A percentile compares a stretch with the other conserved stretches of the same genome.
These are phyloP conservation scores for Tardiomyces blankii DNA, from an alignment of 1,139 yeast genomes.

Conservation along the genomic window DNA sequence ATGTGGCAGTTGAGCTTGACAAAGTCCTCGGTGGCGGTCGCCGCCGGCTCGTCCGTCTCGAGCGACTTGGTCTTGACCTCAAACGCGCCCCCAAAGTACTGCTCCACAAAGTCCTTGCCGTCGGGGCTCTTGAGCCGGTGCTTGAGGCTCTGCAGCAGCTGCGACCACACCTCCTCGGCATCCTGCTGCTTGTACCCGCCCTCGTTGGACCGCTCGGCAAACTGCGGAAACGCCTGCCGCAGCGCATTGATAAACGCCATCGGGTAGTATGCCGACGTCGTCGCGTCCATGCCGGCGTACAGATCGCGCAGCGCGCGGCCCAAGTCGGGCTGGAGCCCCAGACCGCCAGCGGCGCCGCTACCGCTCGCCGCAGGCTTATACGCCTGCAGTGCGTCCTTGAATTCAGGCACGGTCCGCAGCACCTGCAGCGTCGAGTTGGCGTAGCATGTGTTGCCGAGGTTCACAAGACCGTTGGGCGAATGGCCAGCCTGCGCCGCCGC, in stretches of 20 bases:
- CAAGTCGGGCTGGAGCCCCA: constrained; percentile 13
- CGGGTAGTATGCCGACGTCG: constrained; percentile 34
- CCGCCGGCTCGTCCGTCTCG: constrained; percentile 43
- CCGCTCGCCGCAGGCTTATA: constrained; percentile 10
- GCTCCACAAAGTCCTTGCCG: constrained; percentile 32
- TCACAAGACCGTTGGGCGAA: constrained; percentile 69
- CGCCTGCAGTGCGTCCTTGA: constrained; percentile 25
- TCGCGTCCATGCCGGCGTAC: constrained; percentile 21
- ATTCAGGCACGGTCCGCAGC: constrained; percentile 54
- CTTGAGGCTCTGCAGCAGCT: constrained; percentile 48
- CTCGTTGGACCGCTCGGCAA: constrained; percentile 55
- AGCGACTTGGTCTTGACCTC: constrained; percentile 48
- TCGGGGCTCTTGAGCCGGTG: constrained; percentile 8
- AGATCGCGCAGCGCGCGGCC: constrained; percentile 22
- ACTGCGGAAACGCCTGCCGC: constrained; percentile 60
- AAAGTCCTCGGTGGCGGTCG: constrained; percentile 41
- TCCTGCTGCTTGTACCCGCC: constrained; percentile 91
- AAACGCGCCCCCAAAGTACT: constrained; percentile 54
- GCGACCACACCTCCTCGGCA: constrained; percentile 93
- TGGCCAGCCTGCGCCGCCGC: constrained; percentile 27
- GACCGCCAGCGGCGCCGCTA: background rate
- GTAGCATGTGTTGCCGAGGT: constrained; percentile 92
- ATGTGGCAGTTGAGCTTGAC: constrained; percentile 83
- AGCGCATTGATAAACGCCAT: constrained; percentile 43
- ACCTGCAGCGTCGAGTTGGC: constrained; percentile 85